A percentile compares a stretch with the other conserved stretches of the same genome.
Conservation (phyloP, 768 basidiomycete species). For the Leccinum broughii region DNA sequence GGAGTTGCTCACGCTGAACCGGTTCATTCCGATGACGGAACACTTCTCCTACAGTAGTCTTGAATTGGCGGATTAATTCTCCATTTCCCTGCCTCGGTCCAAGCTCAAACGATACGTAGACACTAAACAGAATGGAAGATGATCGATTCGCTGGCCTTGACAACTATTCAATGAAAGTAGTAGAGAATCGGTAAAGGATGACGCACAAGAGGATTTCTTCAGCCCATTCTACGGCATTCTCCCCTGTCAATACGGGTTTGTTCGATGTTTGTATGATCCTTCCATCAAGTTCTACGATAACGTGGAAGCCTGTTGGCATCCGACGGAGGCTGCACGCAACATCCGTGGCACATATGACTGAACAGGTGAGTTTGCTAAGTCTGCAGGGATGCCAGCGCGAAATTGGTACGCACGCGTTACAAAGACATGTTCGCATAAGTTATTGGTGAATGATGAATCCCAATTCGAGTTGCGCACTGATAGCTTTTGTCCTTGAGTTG, state of each 20-base stretch:
- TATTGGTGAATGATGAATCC: background rate
- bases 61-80: background rate
- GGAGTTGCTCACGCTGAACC: background rate
- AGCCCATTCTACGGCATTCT: background rate
- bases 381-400: background rate
- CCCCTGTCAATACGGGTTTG: background rate
- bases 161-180: background rate
- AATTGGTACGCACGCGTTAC: background rate
- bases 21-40: background rate
- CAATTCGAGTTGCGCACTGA: background rate
- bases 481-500: too few relatives aligned
- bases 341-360: background rate
- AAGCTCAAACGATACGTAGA: background rate
- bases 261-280: background rate
- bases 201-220: background rate
- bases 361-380: background rate
- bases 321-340: background rate
- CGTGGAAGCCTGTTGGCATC: background rate
- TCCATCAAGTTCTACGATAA: background rate
- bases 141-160: background rate
- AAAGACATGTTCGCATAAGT: background rate
- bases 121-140: background rate
- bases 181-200: background rate
- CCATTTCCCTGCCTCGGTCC: background rate
- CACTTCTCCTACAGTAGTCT: background rate